These are phyloP conservation scores for Evansstolkia leycettana DNA, from an alignment of 495 filamentous ascomycete species.

Conservation along the genomic window DNA sequence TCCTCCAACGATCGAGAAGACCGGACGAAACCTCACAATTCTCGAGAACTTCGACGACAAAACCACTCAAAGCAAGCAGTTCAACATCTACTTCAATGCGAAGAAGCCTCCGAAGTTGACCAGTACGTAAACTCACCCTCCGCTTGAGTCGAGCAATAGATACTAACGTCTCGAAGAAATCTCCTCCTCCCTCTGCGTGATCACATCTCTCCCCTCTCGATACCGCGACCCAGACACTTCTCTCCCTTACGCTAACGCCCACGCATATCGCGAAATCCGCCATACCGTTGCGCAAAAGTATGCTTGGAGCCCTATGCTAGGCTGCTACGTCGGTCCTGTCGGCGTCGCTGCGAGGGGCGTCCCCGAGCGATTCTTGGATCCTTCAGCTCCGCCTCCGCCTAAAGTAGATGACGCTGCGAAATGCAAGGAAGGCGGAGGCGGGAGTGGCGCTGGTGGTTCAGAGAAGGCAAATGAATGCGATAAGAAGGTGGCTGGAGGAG, in stretches of 20 bases:
- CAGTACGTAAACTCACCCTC: slow-evolving; percentile 23
- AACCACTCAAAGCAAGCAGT: slow-evolving; percentile 36
- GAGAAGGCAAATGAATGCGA: slow-evolving; percentile 2
- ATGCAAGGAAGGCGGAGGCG: slow-evolving; percentile 4
- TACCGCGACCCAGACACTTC: slow-evolving; percentile 70
- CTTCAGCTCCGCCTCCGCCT: neutral
- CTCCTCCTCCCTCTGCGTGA: slow-evolving; percentile 52
- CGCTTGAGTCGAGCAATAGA: too few species aligned
- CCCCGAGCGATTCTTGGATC: slow-evolving; percentile 49
- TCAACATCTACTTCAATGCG: slow-evolving; percentile 38
- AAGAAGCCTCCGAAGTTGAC: slow-evolving; percentile 36
- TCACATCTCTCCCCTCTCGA: slow-evolving; percentile 65
- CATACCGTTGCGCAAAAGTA: slow-evolving; percentile 46
- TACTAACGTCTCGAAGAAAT: slow-evolving; percentile 25
- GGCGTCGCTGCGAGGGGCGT: slow-evolving; percentile 53
- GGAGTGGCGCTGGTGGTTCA: neutral
- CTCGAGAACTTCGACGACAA: slow-evolving; percentile 44
- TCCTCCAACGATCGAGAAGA: slow-evolving; percentile 35
- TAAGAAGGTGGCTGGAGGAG: slow-evolving; percentile 5
- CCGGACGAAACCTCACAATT: slow-evolving; percentile 37
- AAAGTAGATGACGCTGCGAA: slow-evolving; percentile 7
- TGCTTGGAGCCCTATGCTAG: slow-evolving; percentile 63
- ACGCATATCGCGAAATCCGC: slow-evolving; percentile 61
- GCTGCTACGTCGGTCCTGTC: slow-evolving; percentile 57
- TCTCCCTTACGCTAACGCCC: slow-evolving; percentile 59